These are phyloP conservation scores for Thelephora terrestris DNA, from an alignment of 1,284 basidiomycete species.

Conservation along the genomic window DNA sequence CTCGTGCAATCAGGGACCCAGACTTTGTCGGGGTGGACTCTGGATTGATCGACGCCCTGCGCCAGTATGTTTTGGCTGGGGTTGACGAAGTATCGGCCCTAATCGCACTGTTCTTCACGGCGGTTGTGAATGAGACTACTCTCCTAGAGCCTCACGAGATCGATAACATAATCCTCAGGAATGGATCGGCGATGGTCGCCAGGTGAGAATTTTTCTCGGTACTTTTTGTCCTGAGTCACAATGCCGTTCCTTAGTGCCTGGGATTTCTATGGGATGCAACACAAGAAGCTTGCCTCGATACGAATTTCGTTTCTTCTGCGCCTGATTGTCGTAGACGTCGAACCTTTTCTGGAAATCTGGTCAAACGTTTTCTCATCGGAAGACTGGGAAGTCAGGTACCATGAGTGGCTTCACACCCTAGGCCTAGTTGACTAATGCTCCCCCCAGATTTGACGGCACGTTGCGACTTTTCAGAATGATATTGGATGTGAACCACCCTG, in stretches of 20 bases:
- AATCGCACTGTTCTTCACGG: conserved; percentile 51
- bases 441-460: conserved; percentile 26
- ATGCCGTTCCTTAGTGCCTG: conserved; percentile 37
- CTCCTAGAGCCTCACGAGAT: conserved; percentile 54
- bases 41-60: conserved; percentile 40
- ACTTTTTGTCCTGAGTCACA: background rate
- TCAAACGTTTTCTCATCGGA: conserved; percentile 25
- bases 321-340: conserved; percentile 49
- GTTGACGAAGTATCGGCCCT: conserved; percentile 42
- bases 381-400: conserved; percentile 41
- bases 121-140: conserved; percentile 46
- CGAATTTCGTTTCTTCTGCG: conserved; percentile 47
- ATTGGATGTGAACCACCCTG: conserved; percentile 50
- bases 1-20: conserved; percentile 29
- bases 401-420: background rate
- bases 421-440: background rate
- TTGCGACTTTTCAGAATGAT: conserved; percentile 52
- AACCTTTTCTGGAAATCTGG: conserved; percentile 45
- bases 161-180: conserved; percentile 59
- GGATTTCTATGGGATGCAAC: conserved; percentile 52
- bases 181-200: conserved; percentile 39
- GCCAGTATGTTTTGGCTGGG: conserved; percentile 39
- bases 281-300: conserved; percentile 37
- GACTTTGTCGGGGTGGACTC: conserved; percentile 52
- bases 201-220: conserved; percentile 33